These are phyloP conservation scores for Penicillium thymicola DNA, from an alignment of 2,329 filamentous ascomycete species.

Conservation along the genomic window DNA sequence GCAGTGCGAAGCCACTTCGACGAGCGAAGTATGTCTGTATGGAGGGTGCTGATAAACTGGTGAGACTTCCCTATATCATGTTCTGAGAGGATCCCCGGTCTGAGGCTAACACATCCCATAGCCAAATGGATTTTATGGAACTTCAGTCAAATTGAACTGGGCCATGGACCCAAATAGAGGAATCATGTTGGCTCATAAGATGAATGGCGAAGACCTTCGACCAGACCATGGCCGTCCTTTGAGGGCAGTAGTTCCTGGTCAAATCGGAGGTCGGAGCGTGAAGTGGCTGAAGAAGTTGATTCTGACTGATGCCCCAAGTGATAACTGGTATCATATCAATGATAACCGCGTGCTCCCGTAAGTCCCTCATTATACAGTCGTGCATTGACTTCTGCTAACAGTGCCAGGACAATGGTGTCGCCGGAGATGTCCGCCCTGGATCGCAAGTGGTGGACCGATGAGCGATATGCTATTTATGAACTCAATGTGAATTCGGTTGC, in stretches of 20 bases:
- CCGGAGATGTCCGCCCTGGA: slow-evolving; percentile 75
- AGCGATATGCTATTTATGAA: slow-evolving; percentile 90
- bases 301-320: slow-evolving; percentile 72
- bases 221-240: slow-evolving; percentile 86
- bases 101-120: slow-evolving; percentile 27
- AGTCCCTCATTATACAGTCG: slow-evolving; percentile 18
- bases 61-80: slow-evolving; percentile 27
- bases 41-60: slow-evolving; percentile 80
- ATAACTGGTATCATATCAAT: slow-evolving; percentile 95
- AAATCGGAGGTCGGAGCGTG: slow-evolving; percentile 87
- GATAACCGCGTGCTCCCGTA: slow-evolving; percentile 82
- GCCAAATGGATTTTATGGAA: slow-evolving; percentile 86
- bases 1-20: slow-evolving; percentile 63
- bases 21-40: slow-evolving; percentile 82
- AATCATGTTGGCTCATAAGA: slow-evolving; percentile 82
- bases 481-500: slow-evolving; percentile 82
- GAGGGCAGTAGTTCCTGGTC: slow-evolving; percentile 78
- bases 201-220: slow-evolving; percentile 79
- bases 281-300: slow-evolving; percentile 87
- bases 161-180: slow-evolving; percentile 77
- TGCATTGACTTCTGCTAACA: neutral
- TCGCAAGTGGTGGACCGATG: slow-evolving; percentile 78
- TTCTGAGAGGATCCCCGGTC: no score
- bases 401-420: slow-evolving; percentile 67
- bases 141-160: slow-evolving; percentile 84